These are phyloP conservation scores for Neurospora hispaniola DNA, from an alignment of 495 filamentous ascomycete species.

Conservation along the genomic window DNA sequence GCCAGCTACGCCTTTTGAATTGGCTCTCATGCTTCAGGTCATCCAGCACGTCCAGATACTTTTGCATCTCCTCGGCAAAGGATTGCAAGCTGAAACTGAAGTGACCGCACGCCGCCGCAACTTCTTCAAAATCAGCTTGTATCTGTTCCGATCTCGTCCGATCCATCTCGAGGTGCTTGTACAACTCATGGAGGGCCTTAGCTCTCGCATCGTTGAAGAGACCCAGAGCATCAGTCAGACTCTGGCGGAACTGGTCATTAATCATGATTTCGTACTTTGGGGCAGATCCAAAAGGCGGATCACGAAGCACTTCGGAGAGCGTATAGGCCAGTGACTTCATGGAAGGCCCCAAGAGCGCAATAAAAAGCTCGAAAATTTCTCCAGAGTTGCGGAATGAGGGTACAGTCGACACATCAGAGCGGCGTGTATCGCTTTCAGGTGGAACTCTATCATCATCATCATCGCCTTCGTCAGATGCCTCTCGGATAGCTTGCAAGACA, in stretches of 20 bases:
- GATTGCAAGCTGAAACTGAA: slow-evolving; percentile 83
- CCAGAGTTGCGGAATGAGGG: slow-evolving; percentile 44
- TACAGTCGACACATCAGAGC: slow-evolving; percentile 9
- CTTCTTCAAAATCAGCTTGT: slow-evolving; percentile 93
- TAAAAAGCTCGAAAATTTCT: slow-evolving; percentile 83
- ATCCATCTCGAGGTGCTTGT: slow-evolving; percentile 61
- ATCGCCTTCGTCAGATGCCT: slow-evolving; percentile 51
- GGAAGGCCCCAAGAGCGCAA: slow-evolving; percentile 74
- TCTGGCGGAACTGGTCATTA: slow-evolving; percentile 66
- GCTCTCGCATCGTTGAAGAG: slow-evolving; percentile 66
- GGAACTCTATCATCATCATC: slow-evolving; percentile 34
- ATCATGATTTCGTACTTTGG: slow-evolving; percentile 58
- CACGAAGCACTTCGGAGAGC: slow-evolving; percentile 74
- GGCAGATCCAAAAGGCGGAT: slow-evolving; percentile 64
- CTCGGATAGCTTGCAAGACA: slow-evolving; percentile 52
- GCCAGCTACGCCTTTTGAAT: slow-evolving; percentile 59
- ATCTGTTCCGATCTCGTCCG: slow-evolving; percentile 53
- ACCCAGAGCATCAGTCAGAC: slow-evolving; percentile 65
- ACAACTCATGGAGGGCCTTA: slow-evolving; percentile 65
- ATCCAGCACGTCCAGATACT: slow-evolving; percentile 72
- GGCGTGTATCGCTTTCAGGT: background rate
- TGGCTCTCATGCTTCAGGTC: slow-evolving; percentile 63
- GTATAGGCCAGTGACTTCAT: slow-evolving; percentile 94
- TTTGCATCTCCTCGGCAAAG: slow-evolving; percentile 81
- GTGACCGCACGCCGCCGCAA: slow-evolving; percentile 89